A percentile compares a stretch with the other conserved stretches of the same genome.
phyloP scores from a whole-genome alignment of 1,284 basidiomycete species.

The Inonotus obliquus region DNA sequence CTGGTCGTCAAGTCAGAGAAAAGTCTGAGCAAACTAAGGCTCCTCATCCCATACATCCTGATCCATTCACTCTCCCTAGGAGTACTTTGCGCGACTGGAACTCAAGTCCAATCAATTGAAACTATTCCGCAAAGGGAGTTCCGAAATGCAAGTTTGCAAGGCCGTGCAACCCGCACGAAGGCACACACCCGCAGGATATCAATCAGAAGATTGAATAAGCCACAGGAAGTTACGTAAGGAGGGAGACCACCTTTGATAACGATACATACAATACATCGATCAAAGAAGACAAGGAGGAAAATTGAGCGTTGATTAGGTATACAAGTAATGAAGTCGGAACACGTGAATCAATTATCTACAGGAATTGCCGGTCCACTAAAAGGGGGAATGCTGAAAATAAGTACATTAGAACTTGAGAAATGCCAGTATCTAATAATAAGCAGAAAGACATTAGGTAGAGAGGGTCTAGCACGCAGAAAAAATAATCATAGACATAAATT shows the following conservation, averaged over 20 bases:
- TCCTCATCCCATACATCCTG: background rate
- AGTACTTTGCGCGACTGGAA: background rate
- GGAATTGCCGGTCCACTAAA: background rate
- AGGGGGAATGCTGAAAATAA: background rate
- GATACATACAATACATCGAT: no score
- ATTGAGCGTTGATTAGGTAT: no score
- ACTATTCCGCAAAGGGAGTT: background rate
- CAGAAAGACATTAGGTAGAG: background rate
- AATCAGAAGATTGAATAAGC: background rate
- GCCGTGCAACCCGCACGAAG: background rate
- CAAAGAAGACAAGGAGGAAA: no score
- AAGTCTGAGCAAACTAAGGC: background rate
- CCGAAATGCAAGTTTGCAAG: background rate
- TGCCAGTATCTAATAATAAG: background rate
- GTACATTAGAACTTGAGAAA: background rate
- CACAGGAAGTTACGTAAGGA: background rate
- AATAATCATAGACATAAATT: background rate
- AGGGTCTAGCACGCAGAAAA: background rate
- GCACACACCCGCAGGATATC: background rate
- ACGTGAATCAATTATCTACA: no score
- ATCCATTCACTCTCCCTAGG: background rate
- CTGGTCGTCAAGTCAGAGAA: no score
- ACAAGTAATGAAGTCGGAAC: no score
- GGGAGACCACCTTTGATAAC: no score
- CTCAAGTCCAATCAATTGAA: background rate